Conservation (phyloP, 371 early-diverging fungal genomes). For the Mucor circinelloides region DNA sequence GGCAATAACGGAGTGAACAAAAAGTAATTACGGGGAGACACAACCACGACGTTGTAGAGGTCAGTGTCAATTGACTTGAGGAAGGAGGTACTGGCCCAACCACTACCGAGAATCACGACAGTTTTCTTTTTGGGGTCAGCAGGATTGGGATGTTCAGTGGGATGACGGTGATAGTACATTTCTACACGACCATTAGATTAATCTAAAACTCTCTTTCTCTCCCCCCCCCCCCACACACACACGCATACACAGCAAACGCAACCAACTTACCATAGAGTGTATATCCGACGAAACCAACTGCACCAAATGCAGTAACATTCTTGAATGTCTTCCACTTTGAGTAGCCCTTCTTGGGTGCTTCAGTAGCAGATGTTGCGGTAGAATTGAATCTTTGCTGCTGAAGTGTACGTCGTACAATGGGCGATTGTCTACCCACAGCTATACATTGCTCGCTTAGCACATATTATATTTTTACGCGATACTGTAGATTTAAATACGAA, state of each 20-base stretch:
- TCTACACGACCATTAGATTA: constrained; percentile 18
- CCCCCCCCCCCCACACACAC: no score
- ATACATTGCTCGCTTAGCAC: not conserved
- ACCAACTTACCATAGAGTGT: constrained; percentile 23
- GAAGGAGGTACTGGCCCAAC: constrained; percentile 86
- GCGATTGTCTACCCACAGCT: constrained; percentile 25
- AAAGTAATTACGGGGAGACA: constrained; percentile 92
- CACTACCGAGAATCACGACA: constrained; percentile 82
- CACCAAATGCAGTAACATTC: constrained; percentile 16
- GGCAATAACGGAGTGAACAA: constrained; percentile 93
- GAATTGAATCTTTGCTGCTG: constrained; percentile 26
- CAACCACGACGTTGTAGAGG: constrained; percentile 80
- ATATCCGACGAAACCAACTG: constrained; percentile 21
- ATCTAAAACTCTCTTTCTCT: not conserved
- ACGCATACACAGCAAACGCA: not conserved
- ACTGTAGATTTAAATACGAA: not conserved
- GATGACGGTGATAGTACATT: constrained; percentile 64
- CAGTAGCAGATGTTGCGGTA: constrained; percentile 9
- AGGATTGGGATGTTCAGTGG: constrained; percentile 59
- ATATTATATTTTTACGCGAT: not conserved
- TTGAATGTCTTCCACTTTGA: constrained; percentile 28
- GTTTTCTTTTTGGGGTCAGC: constrained; percentile 80
- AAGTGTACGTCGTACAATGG: constrained; percentile 23
- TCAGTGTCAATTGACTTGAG: constrained; percentile 76
- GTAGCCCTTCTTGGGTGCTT: constrained; percentile 5